A percentile compares a stretch with the other conserved stretches of the same genome.
These are phyloP conservation scores for Tagetes patula DNA, from an alignment of 129 eudicot species.

Conservation along the genomic window DNA sequence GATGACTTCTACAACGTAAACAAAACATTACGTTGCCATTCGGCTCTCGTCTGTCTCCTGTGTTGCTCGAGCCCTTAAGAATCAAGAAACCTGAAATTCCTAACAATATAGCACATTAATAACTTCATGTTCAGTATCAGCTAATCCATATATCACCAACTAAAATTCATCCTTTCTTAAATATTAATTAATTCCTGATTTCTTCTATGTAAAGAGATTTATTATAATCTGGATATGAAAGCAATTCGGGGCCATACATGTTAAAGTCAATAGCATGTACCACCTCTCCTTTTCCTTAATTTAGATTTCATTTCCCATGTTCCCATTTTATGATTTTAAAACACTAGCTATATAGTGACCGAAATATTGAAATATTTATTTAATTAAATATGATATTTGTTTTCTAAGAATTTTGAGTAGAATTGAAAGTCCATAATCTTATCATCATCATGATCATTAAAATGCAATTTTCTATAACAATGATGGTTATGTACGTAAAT, in stretches of 20 bases:
- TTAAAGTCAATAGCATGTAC: not conserved
- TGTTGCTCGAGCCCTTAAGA: no score
- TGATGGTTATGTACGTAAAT: no score
- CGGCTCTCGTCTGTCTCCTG: no score
- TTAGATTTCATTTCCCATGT: no score
- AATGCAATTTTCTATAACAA: no score
- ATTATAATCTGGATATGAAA: not conserved
- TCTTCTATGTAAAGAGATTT: not conserved
- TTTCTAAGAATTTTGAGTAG: not conserved
- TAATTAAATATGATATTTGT: not conserved
- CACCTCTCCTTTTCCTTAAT: not conserved
- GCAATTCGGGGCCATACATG: not conserved
- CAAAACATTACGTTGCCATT: no score
- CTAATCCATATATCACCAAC: no score
- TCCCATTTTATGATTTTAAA: no score
- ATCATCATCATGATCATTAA: not conserved
- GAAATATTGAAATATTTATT: no score
- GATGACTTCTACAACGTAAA: no score
- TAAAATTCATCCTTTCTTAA: no score
- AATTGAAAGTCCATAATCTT: not conserved
- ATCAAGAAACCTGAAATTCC: not conserved
- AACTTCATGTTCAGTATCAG: not conserved
- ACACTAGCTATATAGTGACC: no score
- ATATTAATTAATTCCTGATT: not conserved
- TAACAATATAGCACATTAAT: not conserved